A percentile compares a stretch with the other conserved stretches of the same genome.
phyloP scores from a whole-genome alignment of 371 early-diverging fungal species.

The Apophysomyces sp. region DNA sequence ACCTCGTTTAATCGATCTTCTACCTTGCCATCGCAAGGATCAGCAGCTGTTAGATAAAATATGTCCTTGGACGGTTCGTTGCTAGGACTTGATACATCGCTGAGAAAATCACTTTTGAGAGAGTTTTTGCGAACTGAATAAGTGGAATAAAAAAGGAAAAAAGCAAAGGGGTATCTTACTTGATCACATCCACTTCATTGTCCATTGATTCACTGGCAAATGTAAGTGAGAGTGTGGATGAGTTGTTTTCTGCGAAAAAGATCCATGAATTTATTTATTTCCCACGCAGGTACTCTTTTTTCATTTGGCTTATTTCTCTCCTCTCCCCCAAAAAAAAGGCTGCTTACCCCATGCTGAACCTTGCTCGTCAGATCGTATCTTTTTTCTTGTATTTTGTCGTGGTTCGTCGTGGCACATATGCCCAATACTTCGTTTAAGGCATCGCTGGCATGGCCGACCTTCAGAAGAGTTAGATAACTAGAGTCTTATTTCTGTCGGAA shows the following conservation, averaged over 20 bases:
- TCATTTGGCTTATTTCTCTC: background rate
- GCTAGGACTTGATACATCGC: slow-evolving; percentile 5
- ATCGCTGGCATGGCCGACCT: slow-evolving; percentile 89
- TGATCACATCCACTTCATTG: slow-evolving; percentile 66
- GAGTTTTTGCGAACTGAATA: too few relatives aligned
- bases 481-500: too few relatives aligned
- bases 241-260: background rate
- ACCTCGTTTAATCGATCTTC: slow-evolving; percentile 87
- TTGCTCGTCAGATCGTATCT: background rate
- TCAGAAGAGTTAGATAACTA: background rate
- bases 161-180: slow-evolving; percentile 31
- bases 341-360: background rate
- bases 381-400: slow-evolving; percentile 1
- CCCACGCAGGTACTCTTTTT: background rate
- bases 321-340: background rate
- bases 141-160: too few relatives aligned
- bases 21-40: slow-evolving; percentile 80
- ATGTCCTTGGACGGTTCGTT: slow-evolving; percentile 55
- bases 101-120: slow-evolving; percentile 1
- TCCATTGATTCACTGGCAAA: slow-evolving; percentile 68
- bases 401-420: slow-evolving; percentile 79
- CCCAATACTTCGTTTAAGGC: slow-evolving; percentile 86
- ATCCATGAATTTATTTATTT: background rate
- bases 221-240: slow-evolving; percentile 30
- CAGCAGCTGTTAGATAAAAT: slow-evolving; percentile 88